Evolutionary conservation across 441 rosid species (phyloP).

Genomic region (Pelargonium australe): DNA sequence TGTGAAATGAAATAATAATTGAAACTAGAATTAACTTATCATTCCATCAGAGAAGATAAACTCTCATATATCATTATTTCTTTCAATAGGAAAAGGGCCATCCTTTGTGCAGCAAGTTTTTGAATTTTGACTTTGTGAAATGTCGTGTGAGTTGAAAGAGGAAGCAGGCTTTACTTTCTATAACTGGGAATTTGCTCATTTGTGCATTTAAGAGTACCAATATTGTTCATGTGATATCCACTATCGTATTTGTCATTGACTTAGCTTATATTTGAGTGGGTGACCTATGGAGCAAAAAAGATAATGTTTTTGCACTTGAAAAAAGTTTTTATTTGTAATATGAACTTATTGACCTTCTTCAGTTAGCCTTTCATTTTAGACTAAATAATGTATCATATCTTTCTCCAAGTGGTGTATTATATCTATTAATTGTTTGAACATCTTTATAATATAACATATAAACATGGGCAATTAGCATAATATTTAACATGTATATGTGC

Average conservation of each 20-base stretch:
- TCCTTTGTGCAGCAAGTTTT: conserved; percentile 50
- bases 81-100: conserved; percentile 74
- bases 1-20: conserved; percentile 55
- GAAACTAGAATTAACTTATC: conserved; percentile 44
- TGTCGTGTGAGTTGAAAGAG: conserved; percentile 57
- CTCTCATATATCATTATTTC: conserved; percentile 58
- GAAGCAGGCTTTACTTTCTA: conserved; percentile 58
- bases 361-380: conserved; percentile 6
- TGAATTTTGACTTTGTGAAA: conserved; percentile 48
- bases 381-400: not conserved
- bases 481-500: not conserved
- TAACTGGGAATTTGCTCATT: not conserved
- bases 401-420: not conserved
- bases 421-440: not conserved
- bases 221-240: conserved; percentile 10
- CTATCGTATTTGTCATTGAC: conserved; percentile 1
- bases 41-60: conserved; percentile 44
- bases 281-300: conserved; percentile 59
- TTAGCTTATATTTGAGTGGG: conserved; percentile 37
- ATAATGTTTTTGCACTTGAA: conserved; percentile 42
- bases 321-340: conserved; percentile 47
- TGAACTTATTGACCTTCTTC: conserved; percentile 11
- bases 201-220: conserved; percentile 2
- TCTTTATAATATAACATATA: not conserved
- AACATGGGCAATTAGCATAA: not conserved